These are phyloP conservation scores for Pichia sp. DNA, from an alignment of 1,139 yeast genomes.

Conservation along the genomic window DNA sequence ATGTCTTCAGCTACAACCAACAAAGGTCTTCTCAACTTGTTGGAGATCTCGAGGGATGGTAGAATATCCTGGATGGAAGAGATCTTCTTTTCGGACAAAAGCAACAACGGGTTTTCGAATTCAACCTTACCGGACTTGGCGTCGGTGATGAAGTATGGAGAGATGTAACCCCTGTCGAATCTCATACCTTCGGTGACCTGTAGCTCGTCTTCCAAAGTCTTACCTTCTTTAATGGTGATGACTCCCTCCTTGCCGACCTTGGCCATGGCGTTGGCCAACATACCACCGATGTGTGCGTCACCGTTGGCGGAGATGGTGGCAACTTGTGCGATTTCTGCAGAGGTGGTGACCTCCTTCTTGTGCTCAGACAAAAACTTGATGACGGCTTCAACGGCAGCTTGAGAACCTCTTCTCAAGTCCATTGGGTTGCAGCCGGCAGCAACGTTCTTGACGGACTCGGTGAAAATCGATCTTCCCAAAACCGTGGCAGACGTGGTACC, in stretches of 20 bases:
- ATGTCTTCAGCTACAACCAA: constrained; percentile 94
- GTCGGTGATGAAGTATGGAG: constrained; percentile 97
- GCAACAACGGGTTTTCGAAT: constrained; percentile 88
- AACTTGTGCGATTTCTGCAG: constrained; percentile 97
- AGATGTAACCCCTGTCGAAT: constrained; percentile 97
- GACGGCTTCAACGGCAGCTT: constrained; percentile 97
- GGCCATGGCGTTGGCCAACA: constrained; percentile 97
- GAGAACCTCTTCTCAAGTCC: constrained; percentile 98
- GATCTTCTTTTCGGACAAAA: constrained; percentile 91
- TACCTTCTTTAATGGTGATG: constrained; percentile 95
- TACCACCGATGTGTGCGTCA: constrained; percentile 87
- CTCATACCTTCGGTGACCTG: constrained; percentile 99
- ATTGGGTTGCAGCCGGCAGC: constrained; percentile 99
- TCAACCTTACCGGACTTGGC: constrained; percentile 96
- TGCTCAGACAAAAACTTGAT: constrained; percentile 82
- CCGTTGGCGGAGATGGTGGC: constrained; percentile 99
- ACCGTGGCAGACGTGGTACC: constrained; percentile 99
- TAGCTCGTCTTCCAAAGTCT: constrained; percentile 92
- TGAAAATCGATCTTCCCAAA: constrained; percentile 92
- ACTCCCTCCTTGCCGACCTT: constrained; percentile 99
- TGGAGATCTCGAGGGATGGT: constrained; percentile 92
- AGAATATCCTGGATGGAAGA: constrained; percentile 88
- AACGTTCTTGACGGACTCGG: constrained; percentile 95
- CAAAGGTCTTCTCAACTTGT: constrained; percentile 92
- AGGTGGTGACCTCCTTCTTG: constrained; percentile 95